A percentile compares a stretch with the other conserved stretches of the same genome.
phyloP scores from a whole-genome alignment of 257 asterid species.

The Anisodus acutangulus region DNA sequence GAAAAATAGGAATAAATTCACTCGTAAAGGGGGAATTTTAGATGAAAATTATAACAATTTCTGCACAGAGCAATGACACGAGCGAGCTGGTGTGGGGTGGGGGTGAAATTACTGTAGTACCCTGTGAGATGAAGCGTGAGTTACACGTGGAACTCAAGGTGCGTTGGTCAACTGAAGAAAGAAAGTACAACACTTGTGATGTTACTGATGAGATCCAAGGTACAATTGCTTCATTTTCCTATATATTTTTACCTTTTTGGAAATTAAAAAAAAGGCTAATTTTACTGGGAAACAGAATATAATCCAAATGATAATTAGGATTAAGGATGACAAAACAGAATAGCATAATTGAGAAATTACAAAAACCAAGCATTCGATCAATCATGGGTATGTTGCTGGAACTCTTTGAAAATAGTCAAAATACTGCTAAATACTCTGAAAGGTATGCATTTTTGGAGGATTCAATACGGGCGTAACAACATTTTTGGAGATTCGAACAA shows the following conservation, averaged over 20 bases:
- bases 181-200: constrained; percentile 3
- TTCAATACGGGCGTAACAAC: too few species aligned
- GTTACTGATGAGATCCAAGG: background rate
- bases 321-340: background rate
- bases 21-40: background rate
- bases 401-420: too few species aligned
- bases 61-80: background rate
- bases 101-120: background rate
- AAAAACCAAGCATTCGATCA: background rate
- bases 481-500: too few species aligned
- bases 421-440: too few species aligned
- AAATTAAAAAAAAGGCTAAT: background rate
- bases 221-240: background rate
- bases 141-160: background rate
- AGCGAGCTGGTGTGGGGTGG: too few species aligned
- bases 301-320: background rate
- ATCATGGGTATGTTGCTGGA: too few species aligned
- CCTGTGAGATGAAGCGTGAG: background rate
- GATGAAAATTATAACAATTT: background rate
- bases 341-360: background rate
- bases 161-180: background rate
- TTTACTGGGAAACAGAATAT: background rate
- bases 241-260: background rate
- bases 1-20: background rate
- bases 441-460: too few species aligned